A percentile compares a stretch with the other conserved stretches of the same genome.
These are phyloP conservation scores for Grammothele lineata DNA, from an alignment of 768 basidiomycete genomes.

Conservation along the genomic window DNA sequence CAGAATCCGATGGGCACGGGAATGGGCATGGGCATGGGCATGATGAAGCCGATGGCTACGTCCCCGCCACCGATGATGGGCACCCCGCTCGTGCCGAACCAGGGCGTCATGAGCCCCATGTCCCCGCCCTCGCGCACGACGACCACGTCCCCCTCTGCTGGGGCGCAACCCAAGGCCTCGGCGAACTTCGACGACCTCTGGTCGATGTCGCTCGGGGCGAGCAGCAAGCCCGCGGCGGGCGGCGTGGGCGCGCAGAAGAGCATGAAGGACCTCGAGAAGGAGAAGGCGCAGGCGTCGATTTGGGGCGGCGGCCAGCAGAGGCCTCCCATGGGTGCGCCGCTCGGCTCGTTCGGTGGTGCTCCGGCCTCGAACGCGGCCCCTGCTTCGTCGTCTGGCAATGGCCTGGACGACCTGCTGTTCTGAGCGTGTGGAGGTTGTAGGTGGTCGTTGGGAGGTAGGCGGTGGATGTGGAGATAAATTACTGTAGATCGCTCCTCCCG, in stretches of 20 bases:
- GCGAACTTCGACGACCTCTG: constrained; percentile 83
- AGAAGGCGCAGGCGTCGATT: constrained; percentile 75
- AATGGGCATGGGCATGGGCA: too few species aligned
- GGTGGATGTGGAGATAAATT: too few species aligned
- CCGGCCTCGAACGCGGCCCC: constrained; percentile 18
- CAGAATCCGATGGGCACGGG: constrained; percentile 16
- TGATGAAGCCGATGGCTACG: constrained; percentile 9
- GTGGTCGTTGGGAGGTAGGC: constrained; percentile 8
- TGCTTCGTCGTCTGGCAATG: constrained; percentile 20
- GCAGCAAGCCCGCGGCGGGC: constrained; percentile 31
- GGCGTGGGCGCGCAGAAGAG: constrained; percentile 41
- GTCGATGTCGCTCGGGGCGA: constrained; percentile 68
- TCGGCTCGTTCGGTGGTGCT: constrained; percentile 25
- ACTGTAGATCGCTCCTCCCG: too few species aligned
- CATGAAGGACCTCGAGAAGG: constrained; percentile 86
- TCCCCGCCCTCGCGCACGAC: constrained; percentile 27
- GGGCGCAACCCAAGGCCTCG: constrained; percentile 28
- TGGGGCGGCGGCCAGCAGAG: constrained; percentile 52
- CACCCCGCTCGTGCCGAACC: constrained; percentile 6
- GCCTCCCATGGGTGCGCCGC: constrained; percentile 22
- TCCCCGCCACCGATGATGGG: constrained; percentile 7
- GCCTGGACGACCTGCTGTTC: constrained; percentile 38
- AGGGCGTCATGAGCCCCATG: constrained; percentile 15
- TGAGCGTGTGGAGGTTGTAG: constrained; percentile 17
- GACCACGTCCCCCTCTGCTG: constrained; percentile 12